Evolutionary conservation across 768 basidiomycete species (phyloP).

Genomic region (Infundibulicybe gibba): DNA sequence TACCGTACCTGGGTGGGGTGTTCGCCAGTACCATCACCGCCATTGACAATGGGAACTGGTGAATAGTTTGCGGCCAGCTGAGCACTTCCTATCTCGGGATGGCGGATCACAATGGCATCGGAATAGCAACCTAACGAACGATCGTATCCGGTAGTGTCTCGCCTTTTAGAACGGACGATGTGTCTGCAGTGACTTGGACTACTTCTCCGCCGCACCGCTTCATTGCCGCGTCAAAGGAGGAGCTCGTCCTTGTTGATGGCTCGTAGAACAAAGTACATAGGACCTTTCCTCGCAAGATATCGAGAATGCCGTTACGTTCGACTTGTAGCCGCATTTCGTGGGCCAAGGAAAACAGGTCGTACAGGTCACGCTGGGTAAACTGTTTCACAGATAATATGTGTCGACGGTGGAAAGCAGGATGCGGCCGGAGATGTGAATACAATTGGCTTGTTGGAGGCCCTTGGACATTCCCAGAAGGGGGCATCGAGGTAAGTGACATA

Average conservation of each 20-base stretch:
- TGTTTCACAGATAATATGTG: slow-evolving; percentile 96
- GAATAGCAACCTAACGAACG: slow-evolving; percentile 93
- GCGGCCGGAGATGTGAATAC: slow-evolving; percentile 51
- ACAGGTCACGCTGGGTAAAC: slow-evolving; percentile 83
- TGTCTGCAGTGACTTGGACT: slow-evolving; percentile 75
- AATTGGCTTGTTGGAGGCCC: slow-evolving; percentile 31
- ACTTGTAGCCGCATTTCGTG: slow-evolving; percentile 97
- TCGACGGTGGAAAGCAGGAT: slow-evolving; percentile 88
- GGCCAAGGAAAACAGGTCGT: slow-evolving; percentile 91
- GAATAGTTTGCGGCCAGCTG: slow-evolving; percentile 95
- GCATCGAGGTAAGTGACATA: slow-evolving; percentile 21
- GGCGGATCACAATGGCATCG: slow-evolving; percentile 91
- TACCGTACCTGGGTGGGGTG: slow-evolving; percentile 85
- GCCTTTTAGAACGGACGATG: slow-evolving; percentile 90
- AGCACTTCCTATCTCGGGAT: slow-evolving; percentile 92
- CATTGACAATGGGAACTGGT: slow-evolving; percentile 93
- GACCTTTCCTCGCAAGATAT: slow-evolving; percentile 88
- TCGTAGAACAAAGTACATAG: slow-evolving; percentile 95
- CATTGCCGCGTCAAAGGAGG: slow-evolving; percentile 98
- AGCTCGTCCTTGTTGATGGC: slow-evolving; percentile 92
- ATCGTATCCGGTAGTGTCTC: slow-evolving; percentile 93
- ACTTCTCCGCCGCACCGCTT: slow-evolving; percentile 96
- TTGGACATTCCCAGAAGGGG: slow-evolving; percentile 19
- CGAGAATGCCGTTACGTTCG: slow-evolving; percentile 84
- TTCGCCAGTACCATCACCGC: slow-evolving; percentile 95